These are phyloP conservation scores for Clonostachys byssicola DNA, from an alignment of 2,329 filamentous ascomycete genomes.

Conservation along the genomic window DNA sequence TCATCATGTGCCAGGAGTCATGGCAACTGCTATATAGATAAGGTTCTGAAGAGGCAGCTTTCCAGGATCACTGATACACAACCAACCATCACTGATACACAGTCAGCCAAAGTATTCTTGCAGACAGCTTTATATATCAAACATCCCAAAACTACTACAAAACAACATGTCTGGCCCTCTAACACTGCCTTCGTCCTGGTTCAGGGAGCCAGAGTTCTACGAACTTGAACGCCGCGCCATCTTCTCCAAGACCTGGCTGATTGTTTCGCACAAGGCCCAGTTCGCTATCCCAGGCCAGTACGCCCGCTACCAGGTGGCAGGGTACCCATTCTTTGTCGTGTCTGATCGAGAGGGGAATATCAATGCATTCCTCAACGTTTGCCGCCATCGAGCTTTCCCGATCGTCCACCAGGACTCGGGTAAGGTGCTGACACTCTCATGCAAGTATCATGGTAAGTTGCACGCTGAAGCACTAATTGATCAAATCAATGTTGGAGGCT, in stretches of 20 bases:
- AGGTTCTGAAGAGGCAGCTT: too few species aligned
- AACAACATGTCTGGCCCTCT: too few species aligned
- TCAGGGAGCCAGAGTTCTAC: conserved; percentile 36
- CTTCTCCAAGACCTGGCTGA: conserved; percentile 45
- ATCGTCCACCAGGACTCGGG: conserved; percentile 48
- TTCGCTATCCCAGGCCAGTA: conserved; percentile 42
- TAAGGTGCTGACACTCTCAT: conserved; percentile 41
- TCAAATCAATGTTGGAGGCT: background rate
- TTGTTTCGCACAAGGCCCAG: conserved; percentile 11
- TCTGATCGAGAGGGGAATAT: conserved; percentile 44
- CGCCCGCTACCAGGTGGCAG: conserved; percentile 48
- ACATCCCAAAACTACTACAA: too few species aligned
- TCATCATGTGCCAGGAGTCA: too few species aligned
- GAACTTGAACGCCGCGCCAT: conserved; percentile 45
- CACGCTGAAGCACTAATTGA: background rate
- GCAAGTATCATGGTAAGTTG: conserved; percentile 4
- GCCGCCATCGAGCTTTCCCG: conserved; percentile 56
- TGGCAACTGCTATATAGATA: too few species aligned
- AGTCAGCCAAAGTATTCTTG: too few species aligned
- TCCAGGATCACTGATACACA: too few species aligned
- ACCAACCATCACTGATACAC: too few species aligned
- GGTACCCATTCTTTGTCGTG: conserved; percentile 49
- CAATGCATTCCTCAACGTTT: conserved; percentile 59
- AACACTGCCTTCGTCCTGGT: conserved; percentile 12
- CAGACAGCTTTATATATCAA: too few species aligned